A percentile compares a stretch with the other conserved stretches of the same genome.
Evolutionary conservation across 2,329 filamentous ascomycete species (phyloP).

Genomic region (Monosporascus sp.): DNA sequence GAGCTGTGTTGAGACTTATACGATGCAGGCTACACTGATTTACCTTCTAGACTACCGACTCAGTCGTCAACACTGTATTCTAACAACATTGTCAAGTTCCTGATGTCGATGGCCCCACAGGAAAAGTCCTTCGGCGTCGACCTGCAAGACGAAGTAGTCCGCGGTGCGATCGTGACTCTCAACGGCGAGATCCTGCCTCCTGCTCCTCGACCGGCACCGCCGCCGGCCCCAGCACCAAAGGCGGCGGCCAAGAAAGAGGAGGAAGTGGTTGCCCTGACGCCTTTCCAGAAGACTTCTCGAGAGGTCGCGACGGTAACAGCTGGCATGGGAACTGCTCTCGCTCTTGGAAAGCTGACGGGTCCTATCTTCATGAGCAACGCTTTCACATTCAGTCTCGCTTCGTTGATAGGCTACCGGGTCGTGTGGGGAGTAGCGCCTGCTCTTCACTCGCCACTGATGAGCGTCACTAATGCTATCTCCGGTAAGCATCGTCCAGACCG

Average conservation of each 20-base stretch:
- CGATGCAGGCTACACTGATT: slow-evolving; percentile 67
- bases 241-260: slow-evolving; percentile 38
- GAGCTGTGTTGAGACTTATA: slow-evolving; percentile 17
- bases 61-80: slow-evolving; percentile 88
- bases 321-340: slow-evolving; percentile 70
- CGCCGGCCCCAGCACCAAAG: slow-evolving; percentile 45
- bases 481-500: slow-evolving; percentile 33
- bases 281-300: slow-evolving; percentile 73
- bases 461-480: slow-evolving; percentile 87
- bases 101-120: slow-evolving; percentile 74
- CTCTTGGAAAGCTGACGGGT: slow-evolving; percentile 73
- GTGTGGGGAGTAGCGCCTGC: slow-evolving; percentile 84
- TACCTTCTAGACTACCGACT: slow-evolving; percentile 79
- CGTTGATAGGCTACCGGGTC: slow-evolving; percentile 80
- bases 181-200: slow-evolving; percentile 72
- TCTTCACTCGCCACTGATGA: slow-evolving; percentile 85
- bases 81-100: slow-evolving; percentile 87
- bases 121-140: slow-evolving; percentile 78
- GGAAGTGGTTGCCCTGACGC: slow-evolving; percentile 63
- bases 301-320: slow-evolving; percentile 71
- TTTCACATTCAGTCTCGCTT: slow-evolving; percentile 79
- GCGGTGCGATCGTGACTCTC: slow-evolving; percentile 76
- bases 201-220: slow-evolving; percentile 61
- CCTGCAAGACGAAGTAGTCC: slow-evolving; percentile 77
- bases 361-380: slow-evolving; percentile 84